phyloP scores from a whole-genome alignment of 2,329 filamentous ascomycete species.

The Alternaria sp. region DNA sequence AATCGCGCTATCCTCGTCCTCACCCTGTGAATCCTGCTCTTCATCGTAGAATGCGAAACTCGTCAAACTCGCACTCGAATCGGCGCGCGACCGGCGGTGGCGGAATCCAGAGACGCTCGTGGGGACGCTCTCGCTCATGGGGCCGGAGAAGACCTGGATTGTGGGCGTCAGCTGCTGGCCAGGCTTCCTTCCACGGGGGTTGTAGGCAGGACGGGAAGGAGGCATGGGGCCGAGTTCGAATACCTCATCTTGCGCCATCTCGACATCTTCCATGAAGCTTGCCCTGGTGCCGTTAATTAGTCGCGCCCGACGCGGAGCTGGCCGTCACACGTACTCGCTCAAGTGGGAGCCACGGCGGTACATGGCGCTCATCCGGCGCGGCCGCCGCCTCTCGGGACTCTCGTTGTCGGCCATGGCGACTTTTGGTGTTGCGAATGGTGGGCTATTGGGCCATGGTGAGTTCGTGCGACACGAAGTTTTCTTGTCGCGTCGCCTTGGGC shows the following conservation, averaged over 20 bases:
- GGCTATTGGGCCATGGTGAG: slow-evolving; percentile 24
- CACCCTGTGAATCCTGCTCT: slow-evolving; percentile 64
- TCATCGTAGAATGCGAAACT: slow-evolving; percentile 81
- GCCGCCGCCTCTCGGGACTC: slow-evolving; percentile 45
- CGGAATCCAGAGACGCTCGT: slow-evolving; percentile 91
- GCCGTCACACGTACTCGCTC: slow-evolving; percentile 49
- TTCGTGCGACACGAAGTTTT: slow-evolving; percentile 9
- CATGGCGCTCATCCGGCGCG: slow-evolving; percentile 50
- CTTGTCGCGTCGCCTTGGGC: slow-evolving; percentile 4
- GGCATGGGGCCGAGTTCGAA: slow-evolving; percentile 40
- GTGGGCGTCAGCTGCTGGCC: slow-evolving; percentile 46
- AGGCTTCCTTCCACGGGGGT: slow-evolving; percentile 17
- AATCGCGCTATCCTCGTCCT: slow-evolving; percentile 45
- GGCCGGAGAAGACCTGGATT: slow-evolving; percentile 79
- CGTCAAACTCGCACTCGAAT: slow-evolving; percentile 75
- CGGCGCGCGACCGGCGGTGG: slow-evolving; percentile 79
- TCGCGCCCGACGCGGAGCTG: slow-evolving; percentile 3
- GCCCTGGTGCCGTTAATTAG: slow-evolving; percentile 24
- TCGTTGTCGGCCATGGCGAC: slow-evolving; percentile 39
- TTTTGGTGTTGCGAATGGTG: background rate
- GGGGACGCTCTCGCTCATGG: slow-evolving; percentile 93
- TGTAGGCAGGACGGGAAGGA: slow-evolving; percentile 16
- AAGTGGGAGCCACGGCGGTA: slow-evolving; percentile 74
- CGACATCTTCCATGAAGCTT: slow-evolving; percentile 92
- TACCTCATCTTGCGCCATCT: slow-evolving; percentile 97